Evolutionary conservation across 257 asterid species (phyloP).

Genomic region (Knoxia roxburghii): DNA sequence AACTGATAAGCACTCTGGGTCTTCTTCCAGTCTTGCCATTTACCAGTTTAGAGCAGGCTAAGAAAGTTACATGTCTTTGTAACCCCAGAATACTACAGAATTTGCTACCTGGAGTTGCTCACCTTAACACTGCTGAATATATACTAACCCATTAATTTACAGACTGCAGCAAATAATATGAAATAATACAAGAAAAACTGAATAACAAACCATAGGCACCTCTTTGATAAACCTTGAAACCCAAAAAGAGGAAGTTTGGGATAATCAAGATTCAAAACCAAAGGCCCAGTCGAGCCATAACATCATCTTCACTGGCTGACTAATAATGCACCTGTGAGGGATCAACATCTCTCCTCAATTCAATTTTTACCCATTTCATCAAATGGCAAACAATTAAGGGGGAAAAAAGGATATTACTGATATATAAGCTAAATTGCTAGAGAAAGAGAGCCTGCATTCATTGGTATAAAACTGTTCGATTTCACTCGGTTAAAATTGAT

Average conservation of each 20-base stretch:
- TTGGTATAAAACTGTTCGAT: background rate
- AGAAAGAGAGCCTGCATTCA: background rate
- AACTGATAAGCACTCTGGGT: background rate
- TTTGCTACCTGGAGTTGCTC: background rate
- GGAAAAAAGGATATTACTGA: background rate
- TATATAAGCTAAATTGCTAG: background rate
- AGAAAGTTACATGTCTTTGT: background rate
- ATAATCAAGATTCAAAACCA: background rate
- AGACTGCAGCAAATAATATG: background rate
- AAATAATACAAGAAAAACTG: background rate
- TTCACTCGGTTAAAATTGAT: background rate
- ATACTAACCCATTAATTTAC: background rate
- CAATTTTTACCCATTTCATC: background rate
- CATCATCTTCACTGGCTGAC: background rate
- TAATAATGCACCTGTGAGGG: background rate
- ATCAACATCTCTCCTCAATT: background rate
- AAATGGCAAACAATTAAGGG: background rate
- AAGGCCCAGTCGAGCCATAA: background rate
- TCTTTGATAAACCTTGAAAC: background rate
- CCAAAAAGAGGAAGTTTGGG: background rate
- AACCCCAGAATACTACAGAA: background rate
- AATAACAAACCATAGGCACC: background rate
- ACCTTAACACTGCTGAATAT: background rate
- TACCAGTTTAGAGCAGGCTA: too few species aligned
- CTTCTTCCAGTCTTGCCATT: too few species aligned